A percentile compares a stretch with the other conserved stretches of the same genome.
These are phyloP conservation scores for Exophiala oligosperma DNA, from an alignment of 2,329 filamentous ascomycete species.

Conservation along the genomic window DNA sequence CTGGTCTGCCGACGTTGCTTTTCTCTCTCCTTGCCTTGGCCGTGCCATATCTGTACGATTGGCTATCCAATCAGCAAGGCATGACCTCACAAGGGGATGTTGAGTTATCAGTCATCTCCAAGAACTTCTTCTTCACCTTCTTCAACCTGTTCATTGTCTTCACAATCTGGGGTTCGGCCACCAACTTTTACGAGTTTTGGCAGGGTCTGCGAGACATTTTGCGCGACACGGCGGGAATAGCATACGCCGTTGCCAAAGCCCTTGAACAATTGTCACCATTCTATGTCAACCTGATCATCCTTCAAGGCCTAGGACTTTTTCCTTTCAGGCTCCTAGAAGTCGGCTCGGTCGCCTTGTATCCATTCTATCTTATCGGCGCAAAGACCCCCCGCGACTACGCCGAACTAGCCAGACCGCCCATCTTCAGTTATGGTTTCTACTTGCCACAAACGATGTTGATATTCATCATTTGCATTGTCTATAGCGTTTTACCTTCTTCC, in stretches of 20 bases:
- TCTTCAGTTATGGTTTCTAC: slow-evolving; percentile 95
- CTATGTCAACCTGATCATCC: slow-evolving; percentile 90
- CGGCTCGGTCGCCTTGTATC: slow-evolving; percentile 80
- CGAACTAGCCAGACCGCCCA: slow-evolving; percentile 75
- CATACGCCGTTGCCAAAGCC: slow-evolving; percentile 71
- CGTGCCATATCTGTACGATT: slow-evolving; percentile 94
- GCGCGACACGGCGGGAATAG: slow-evolving; percentile 76
- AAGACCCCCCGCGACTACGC: slow-evolving; percentile 88
- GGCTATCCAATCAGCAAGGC: slow-evolving; percentile 84
- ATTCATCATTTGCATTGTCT: slow-evolving; percentile 93
- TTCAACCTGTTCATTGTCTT: slow-evolving; percentile 99
- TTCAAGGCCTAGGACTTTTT: slow-evolving; percentile 91
- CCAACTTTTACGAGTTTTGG: slow-evolving; percentile 68
- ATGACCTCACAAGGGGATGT: slow-evolving; percentile 95
- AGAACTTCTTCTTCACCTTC: slow-evolving; percentile 99
- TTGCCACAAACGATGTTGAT: slow-evolving; percentile 89
- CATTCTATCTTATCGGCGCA: slow-evolving; percentile 73
- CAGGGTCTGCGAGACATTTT: slow-evolving; percentile 69
- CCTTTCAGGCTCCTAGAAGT: slow-evolving; percentile 90
- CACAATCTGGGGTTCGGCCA: slow-evolving; percentile 79
- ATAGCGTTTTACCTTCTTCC: slow-evolving; percentile 79
- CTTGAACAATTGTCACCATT: slow-evolving; percentile 76
- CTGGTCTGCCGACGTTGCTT: slow-evolving; percentile 80
- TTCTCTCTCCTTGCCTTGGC: slow-evolving; percentile 84
- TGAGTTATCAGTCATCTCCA: slow-evolving; percentile 90